These are phyloP conservation scores for Debaryomyces tyrocola DNA, from an alignment of 805 yeast species.

Conservation along the genomic window DNA sequence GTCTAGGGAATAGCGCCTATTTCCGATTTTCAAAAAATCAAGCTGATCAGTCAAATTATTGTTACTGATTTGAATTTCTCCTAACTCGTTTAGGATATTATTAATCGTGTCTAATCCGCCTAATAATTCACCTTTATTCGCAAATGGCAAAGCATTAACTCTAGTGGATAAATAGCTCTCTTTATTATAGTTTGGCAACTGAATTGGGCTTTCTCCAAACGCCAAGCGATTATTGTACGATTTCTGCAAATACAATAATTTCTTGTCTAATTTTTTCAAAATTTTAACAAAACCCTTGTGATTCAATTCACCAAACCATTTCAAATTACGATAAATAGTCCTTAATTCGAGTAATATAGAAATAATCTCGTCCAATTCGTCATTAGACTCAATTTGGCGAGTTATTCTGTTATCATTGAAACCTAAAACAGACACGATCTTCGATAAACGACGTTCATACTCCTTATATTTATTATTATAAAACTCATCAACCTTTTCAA, in stretches of 20 bases:
- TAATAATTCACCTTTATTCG: conserved; percentile 64
- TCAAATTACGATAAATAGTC: conserved; percentile 73
- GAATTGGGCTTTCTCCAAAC: conserved; percentile 7
- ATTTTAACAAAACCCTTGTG: conserved; percentile 88
- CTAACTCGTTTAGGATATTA: conserved; percentile 50
- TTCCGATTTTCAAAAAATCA: conserved; percentile 23
- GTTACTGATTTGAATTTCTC: conserved; percentile 27
- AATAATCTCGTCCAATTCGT: conserved; percentile 42
- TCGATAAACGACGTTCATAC: conserved; percentile 66
- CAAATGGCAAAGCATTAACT: conserved; percentile 73
- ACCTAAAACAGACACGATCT: conserved; percentile 37
- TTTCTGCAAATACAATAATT: conserved; percentile 33
- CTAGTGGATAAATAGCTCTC: conserved; percentile 56
- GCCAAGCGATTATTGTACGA: conserved; percentile 20
- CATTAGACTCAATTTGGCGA: conserved; percentile 36
- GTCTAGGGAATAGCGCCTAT: conserved; percentile 24
- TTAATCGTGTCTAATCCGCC: conserved; percentile 54
- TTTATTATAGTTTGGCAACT: conserved; percentile 34
- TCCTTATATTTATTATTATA: conserved; percentile 73
- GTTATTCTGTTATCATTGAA: conserved; percentile 21
- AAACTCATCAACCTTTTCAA: conserved; percentile 79
- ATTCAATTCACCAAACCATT: conserved; percentile 93
- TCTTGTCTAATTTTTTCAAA: conserved; percentile 87
- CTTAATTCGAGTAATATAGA: conserved; percentile 72
- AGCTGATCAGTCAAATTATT: conserved; percentile 8